Evolutionary conservation across 345 rosid genomes (phyloP), one percentile per base, ranked within the genome.

Genomic region (Viola odorata): DNA sequence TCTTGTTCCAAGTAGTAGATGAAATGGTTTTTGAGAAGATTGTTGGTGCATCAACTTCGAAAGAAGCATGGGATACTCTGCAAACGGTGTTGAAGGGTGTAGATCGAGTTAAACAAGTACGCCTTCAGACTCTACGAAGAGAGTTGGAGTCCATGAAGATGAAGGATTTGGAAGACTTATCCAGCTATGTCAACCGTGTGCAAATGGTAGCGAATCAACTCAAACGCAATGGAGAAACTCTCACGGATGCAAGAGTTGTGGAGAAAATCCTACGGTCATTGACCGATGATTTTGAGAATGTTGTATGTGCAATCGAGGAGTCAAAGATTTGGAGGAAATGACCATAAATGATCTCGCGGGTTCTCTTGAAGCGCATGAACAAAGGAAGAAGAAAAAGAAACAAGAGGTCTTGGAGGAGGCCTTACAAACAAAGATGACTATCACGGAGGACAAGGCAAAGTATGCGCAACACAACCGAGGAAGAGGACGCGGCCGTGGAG

Each of bases 261-360:
- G 63, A 59, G 41, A 59, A 59, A 32, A 45, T 59, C 8, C 1
- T 58, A 42, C 0, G 51, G 7, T 64, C 60, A 4, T 55, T 64
- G 15, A 54, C 53, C 0, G 60, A 64, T 8, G 54, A 39, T 53
- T 64, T 64, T 41, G 60, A 63, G 50, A 63, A 63, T 63, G 66
- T 63, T 40, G 58, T 53, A 10, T 62, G 57, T 15, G 48, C 38
- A 3, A 63, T 63, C 4, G 52, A 60, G 23, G 63, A 42, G 61
- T 56, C 55, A 37, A 65, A 55, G 61, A 65, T 15, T 51, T 63
- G 6, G 41, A 1, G 12, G 13, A 7, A 23, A 3, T 65, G 12
- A 56, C 39, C 0, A 53, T 45, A 6, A 47, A 47, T 4, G 53
- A 37, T 53, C 54, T 65, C 14, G 42, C 55, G n/a, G 57, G 55